Base-by-base conservation (phyloP, 345 rosid species). In the Trapa incisa region DNA sequence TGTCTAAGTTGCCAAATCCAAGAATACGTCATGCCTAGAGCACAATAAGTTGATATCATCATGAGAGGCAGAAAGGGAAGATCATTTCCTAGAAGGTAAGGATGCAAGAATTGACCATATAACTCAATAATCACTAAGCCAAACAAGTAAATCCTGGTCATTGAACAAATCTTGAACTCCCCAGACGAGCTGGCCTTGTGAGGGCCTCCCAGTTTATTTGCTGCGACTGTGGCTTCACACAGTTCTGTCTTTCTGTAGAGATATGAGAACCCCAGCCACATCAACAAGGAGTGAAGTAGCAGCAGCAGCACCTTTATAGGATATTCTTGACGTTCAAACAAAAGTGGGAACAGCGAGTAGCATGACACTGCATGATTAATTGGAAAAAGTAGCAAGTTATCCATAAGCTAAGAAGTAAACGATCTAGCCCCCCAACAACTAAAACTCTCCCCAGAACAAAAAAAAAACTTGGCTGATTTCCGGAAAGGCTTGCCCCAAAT, bases 321-420 rank as follows among this genome's bases (percentile, higher is more conserved):
- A 66, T 91, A 90, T 70, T 94, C 99, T 71, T 75, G 97, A 57
- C 83, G 82, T 76, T 87, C 88, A 0, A 78, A 83, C 72, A 91
- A 85, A 65, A 91, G 97, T 6, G 97, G 97, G 67, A 91, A 87
- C 32, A 94, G 78, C 3, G 97, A 94, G 74, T 89, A 91, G 77
- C 87, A 84, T 63, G 87, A 88, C 60, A 81, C 97, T 93, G 95
- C 88, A 80, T 58, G 14, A 58, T 32, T 6, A 5, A n/a, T n/a
- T 35, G 22, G 35, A 33, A n/a, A 54, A 3, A 22, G 29, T 22
- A 22, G 0, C 6, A 22, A 54, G 33, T 54, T n/a, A n/a, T 13
- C 16, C 16, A 6, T 10, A 6, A 22, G 4, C 60, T n/a, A 16
- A 22, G 33, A 54, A 54, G 60, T 11, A 22, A 54, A 54, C 4